These are phyloP conservation scores for Volutella citrinella DNA, from an alignment of 2,329 filamentous ascomycete genomes.

Conservation along the genomic window DNA sequence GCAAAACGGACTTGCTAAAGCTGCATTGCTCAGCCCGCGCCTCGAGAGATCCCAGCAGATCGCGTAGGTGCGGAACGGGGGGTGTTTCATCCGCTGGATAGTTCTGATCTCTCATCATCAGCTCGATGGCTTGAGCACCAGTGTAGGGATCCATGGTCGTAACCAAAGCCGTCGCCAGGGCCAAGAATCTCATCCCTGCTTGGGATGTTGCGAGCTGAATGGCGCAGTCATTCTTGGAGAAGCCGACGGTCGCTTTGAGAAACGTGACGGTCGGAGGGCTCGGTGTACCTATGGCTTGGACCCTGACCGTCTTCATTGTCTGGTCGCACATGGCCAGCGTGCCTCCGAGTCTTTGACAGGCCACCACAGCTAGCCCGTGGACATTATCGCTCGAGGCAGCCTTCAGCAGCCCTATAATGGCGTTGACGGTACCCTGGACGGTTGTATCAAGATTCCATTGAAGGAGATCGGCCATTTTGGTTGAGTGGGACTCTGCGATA, in stretches of 20 bases:
- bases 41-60: neutral
- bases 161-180: conserved; percentile 1
- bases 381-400: conserved; percentile 3
- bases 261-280: neutral
- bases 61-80: neutral
- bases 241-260: conserved; percentile 1
- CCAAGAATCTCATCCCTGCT: neutral
- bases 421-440: too few relatives aligned
- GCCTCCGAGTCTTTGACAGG: neutral
- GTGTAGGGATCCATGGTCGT: neutral
- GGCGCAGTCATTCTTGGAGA: neutral
- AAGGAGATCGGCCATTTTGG: too few relatives aligned
- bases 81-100: neutral
- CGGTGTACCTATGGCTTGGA: neutral
- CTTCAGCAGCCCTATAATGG: too few relatives aligned
- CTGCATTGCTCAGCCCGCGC: neutral
- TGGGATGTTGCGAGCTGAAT: neutral
- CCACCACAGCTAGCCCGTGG: neutral
- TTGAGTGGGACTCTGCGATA: too few relatives aligned
- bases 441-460: too few relatives aligned
- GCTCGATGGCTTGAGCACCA: neutral
- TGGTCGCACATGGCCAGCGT: neutral
- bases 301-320: neutral
- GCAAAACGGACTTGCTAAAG: neutral
- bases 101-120: neutral